Evolutionary conservation across 768 basidiomycete genomes (phyloP).

Genomic region (Lactarius pseudohatsudake): DNA sequence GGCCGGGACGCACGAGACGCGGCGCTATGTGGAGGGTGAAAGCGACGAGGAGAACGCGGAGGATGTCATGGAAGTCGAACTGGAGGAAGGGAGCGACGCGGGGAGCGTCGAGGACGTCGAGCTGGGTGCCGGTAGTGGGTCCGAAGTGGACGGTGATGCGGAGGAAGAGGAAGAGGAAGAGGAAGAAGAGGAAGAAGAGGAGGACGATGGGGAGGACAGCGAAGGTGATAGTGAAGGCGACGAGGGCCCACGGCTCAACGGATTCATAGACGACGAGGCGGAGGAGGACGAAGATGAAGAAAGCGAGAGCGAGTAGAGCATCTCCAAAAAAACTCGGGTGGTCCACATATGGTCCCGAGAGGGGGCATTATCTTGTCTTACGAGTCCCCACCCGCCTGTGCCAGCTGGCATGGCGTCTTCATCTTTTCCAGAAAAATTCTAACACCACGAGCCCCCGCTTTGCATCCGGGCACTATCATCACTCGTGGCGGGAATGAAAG

Average conservation of each 20-base stretch:
- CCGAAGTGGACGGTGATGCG: conserved; percentile 49
- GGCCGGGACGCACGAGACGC: conserved; percentile 35
- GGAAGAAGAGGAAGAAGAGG: conserved; percentile 60
- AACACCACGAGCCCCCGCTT: not conserved
- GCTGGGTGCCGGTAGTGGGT: conserved; percentile 61
- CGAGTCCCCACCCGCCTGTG: not conserved
- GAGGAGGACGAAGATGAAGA: conserved; percentile 51
- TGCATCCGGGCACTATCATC: not conserved
- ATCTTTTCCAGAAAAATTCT: not conserved
- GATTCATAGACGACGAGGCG: conserved; percentile 60
- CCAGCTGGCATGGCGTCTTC: not conserved
- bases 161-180: conserved; percentile 48
- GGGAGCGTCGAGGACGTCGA: conserved; percentile 81
- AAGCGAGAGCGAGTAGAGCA: conserved; percentile 26
- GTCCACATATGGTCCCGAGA: not conserved
- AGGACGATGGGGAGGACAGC: conserved; percentile 55
- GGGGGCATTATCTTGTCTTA: not conserved
- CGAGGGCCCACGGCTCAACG: conserved; percentile 29
- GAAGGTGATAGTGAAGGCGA: conserved; percentile 49
- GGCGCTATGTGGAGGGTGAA: conserved; percentile 76
- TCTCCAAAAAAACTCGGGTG: not conserved
- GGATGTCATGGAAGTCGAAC: conserved; percentile 45
- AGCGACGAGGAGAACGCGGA: conserved; percentile 66
- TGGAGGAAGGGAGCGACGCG: conserved; percentile 62
- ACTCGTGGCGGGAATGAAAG: not conserved